These are phyloP conservation scores for Microcyclosporella mali DNA, from an alignment of 2,329 filamentous ascomycete genomes.

Conservation along the genomic window DNA sequence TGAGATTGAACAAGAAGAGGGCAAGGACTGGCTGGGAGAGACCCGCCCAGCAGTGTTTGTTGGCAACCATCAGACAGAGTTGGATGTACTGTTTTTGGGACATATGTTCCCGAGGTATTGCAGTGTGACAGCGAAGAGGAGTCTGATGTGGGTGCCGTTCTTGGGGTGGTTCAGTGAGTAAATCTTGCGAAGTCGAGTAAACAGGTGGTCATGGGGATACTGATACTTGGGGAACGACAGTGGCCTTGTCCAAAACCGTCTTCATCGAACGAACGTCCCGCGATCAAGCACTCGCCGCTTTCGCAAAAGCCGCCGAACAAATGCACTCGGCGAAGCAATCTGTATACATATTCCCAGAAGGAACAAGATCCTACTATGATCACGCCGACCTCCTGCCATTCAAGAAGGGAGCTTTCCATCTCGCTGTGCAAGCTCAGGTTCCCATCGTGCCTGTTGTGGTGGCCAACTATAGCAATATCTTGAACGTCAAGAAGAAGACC, in stretches of 20 bases:
- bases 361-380: conserved; percentile 81
- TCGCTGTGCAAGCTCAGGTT: conserved; percentile 88
- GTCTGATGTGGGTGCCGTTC: conserved; percentile 70
- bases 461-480: conserved; percentile 46
- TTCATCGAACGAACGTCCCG: conserved; percentile 92
- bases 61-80: conserved; percentile 86
- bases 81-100: conserved; percentile 89
- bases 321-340: conserved; percentile 63
- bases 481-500: conserved; percentile 40
- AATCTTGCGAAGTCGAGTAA: not conserved
- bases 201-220: not conserved
- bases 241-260: conserved; percentile 72
- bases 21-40: conserved; percentile 28
- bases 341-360: conserved; percentile 86
- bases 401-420: conserved; percentile 97
- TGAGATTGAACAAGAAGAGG: conserved; percentile 56
- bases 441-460: conserved; percentile 74
- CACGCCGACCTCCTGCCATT: conserved; percentile 83
- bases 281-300: conserved; percentile 74
- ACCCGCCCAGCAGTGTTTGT: conserved; percentile 82
- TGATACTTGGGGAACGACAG: conserved; percentile 34
- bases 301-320: conserved; percentile 72
- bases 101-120: conserved; percentile 84
- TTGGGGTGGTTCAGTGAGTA: conserved; percentile 82
- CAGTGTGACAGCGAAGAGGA: conserved; percentile 87